Evolutionary conservation across 2,329 filamentous ascomycete genomes (phyloP).

Genomic region (Aurifilum marmelostoma): DNA sequence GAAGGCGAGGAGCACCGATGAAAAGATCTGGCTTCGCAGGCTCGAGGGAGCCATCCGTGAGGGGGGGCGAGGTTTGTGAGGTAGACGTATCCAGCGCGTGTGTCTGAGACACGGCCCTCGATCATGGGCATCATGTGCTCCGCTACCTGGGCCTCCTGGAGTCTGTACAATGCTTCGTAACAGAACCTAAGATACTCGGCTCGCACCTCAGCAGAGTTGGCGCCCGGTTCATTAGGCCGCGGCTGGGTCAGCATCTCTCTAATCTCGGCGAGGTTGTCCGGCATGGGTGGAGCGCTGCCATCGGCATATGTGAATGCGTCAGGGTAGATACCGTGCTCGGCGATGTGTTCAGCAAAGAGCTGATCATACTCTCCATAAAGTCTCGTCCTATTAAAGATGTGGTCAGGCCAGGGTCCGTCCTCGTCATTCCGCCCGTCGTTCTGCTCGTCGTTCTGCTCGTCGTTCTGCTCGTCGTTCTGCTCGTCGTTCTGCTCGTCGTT

Average conservation of each 20-base stretch:
- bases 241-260: background rate
- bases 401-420: too few species aligned
- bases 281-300: background rate
- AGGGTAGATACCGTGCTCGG: background rate
- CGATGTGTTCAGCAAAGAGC: too few species aligned
- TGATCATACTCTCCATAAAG: too few species aligned
- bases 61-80: background rate
- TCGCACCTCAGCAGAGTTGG: too few species aligned
- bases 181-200: too few species aligned
- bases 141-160: background rate
- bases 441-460: too few species aligned
- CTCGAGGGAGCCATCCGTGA: background rate
- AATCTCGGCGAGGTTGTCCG: rapidly evolving
- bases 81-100: background rate
- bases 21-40: background rate
- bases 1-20: background rate
- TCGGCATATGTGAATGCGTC: background rate
- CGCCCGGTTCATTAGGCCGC: too few species aligned
- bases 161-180: background rate
- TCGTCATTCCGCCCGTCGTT: too few species aligned
- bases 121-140: background rate
- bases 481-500: too few species aligned
- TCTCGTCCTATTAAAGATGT: too few species aligned
- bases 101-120: background rate
- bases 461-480: too few species aligned